Conservation (phyloP, 1,284 basidiomycete species). For the Hymenochaete sp. region DNA sequence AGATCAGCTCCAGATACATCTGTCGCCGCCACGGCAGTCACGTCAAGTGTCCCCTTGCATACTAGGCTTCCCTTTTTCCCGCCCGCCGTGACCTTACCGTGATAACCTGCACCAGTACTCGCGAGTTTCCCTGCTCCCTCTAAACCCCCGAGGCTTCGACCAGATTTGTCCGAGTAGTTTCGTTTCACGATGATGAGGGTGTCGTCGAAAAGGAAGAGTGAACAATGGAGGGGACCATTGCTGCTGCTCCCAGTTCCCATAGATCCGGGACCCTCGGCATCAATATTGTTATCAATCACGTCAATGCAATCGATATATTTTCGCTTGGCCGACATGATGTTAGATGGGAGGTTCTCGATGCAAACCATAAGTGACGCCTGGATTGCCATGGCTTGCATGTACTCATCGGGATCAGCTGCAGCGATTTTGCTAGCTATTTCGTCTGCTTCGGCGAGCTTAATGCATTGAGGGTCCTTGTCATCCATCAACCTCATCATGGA, state of each 20-base stretch:
- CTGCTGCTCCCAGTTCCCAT: constrained; percentile 12
- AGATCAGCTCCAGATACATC: constrained; percentile 85
- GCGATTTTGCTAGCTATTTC: constrained; percentile 88
- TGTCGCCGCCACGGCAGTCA: constrained; percentile 76
- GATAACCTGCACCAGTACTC: constrained; percentile 39
- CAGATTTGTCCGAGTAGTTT: constrained; percentile 65
- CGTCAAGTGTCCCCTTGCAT: constrained; percentile 80
- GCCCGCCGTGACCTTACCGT: constrained; percentile 35
- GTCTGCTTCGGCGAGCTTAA: constrained; percentile 78
- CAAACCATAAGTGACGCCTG: constrained; percentile 82
- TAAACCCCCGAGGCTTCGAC: constrained; percentile 70
- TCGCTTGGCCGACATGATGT: constrained; percentile 78
- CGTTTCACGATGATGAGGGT: constrained; percentile 89
- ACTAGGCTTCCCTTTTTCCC: constrained; percentile 76
- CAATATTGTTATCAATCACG: constrained; percentile 73
- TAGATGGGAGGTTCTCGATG: constrained; percentile 87
- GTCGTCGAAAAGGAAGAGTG: constrained; percentile 92
- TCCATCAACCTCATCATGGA: constrained; percentile 85
- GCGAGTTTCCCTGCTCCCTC: constrained; percentile 77
- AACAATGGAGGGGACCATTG: constrained; percentile 56
- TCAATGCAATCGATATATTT: constrained; percentile 91
- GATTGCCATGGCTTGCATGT: constrained; percentile 82
- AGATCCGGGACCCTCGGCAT: constrained; percentile 27
- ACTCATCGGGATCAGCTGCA: constrained; percentile 84
- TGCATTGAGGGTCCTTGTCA: constrained; percentile 67